Conservation (phyloP, 345 rosid species). For the Camelina neglecta region DNA sequence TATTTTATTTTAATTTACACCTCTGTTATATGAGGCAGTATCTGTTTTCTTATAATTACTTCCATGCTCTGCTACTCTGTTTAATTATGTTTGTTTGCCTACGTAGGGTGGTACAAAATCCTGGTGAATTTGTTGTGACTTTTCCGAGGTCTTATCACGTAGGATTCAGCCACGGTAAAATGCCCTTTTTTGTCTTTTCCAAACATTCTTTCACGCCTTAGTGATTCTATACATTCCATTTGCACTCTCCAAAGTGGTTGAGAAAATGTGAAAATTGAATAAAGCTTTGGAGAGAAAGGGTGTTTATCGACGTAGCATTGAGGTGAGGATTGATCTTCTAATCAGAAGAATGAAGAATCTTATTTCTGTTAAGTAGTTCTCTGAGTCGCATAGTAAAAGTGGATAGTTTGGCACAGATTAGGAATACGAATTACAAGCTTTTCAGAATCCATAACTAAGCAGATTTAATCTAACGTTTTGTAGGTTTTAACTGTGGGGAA, state of each 20-base stretch:
- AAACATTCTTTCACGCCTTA: slow-evolving; percentile 35
- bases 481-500: slow-evolving; percentile 99
- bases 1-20: slow-evolving; percentile 12
- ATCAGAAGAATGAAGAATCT: slow-evolving; percentile 25
- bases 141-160: slow-evolving; percentile 99
- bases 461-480: slow-evolving; percentile 8
- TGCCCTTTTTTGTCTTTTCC: slow-evolving; percentile 33
- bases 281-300: slow-evolving; percentile 26
- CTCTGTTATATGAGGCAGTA: slow-evolving; percentile 9
- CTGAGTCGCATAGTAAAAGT: slow-evolving; percentile 24
- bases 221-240: slow-evolving; percentile 28
- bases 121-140: slow-evolving; percentile 99
- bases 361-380: slow-evolving; percentile 5
- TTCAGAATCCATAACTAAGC: slow-evolving; percentile 24
- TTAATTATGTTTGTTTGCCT: slow-evolving; percentile 34
- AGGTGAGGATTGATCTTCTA: slow-evolving; percentile 31
- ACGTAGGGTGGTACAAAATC: slow-evolving; percentile 90
- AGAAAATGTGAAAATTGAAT: slow-evolving; percentile 20
- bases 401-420: slow-evolving; percentile 20
- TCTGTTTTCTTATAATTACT: slow-evolving; percentile 34
- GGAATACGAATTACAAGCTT: slow-evolving; percentile 4
- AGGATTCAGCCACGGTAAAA: slow-evolving; percentile 99
- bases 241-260: slow-evolving; percentile 28
- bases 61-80: slow-evolving; percentile 33
- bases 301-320: slow-evolving; percentile 28